Evolutionary conservation across 805 yeast genomes (phyloP), one percentile per base, ranked within the genome.

Genomic region (Ogataea pini): DNA sequence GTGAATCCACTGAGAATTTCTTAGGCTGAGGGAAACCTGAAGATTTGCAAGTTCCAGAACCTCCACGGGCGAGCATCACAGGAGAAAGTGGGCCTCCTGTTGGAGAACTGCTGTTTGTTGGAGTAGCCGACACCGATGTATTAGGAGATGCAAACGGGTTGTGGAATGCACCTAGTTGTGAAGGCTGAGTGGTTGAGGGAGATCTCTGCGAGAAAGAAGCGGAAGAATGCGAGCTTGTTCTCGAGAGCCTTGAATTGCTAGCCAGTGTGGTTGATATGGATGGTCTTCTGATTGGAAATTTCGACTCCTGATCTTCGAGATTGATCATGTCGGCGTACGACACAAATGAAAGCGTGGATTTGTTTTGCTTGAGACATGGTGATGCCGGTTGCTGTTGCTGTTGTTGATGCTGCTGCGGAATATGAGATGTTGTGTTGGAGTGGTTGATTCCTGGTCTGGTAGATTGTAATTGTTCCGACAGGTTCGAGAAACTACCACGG

Each of bases 281-380:
- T 7, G 90, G 90, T 65, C 89, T 76, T 65, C 86, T 77, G 45
- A 80, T 74, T 27, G 62, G 54, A 34, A 57, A 59, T 25, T 62
- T 61, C 9, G 60, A 55, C 43, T 69, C 72, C 38, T 66, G 72
- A 58, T 83, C 86, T 64, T 85, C 92, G 57, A 79, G 82, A 54
- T 73, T 78, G 51, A 86, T 76, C 79, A 88, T 77, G 58, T 88
- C 96, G 3, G 92, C 95, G 64, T 85, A 88, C 2, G 90, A 83
- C 61, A 81, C 85, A 62, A 87, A 87, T 32, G 76, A 72, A 17
- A 76, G 66, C 20, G 68, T 62, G 27, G 73, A 67, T 44, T 63
- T 68, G 44, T 59, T 61, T 29, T 58, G 56, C 42, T 46, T 58
- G 54, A 66, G 60, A 42, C 68, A 68, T 14, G 76, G 74, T 7